Evolutionary conservation across 1,284 basidiomycete species (phyloP).

Genomic region (Ganoderma sinense): DNA sequence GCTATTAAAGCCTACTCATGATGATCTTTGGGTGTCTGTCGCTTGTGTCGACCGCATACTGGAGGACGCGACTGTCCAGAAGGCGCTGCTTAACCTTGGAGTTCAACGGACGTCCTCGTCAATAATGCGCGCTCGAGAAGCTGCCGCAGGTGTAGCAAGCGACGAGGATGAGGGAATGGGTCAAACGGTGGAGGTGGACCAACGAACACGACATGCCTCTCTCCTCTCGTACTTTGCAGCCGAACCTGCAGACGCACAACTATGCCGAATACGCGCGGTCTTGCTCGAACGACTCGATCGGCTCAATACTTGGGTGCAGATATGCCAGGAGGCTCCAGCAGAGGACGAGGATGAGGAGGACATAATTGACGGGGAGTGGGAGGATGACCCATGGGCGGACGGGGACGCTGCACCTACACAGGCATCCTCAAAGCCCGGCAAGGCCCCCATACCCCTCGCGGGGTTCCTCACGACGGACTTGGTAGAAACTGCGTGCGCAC

Average conservation of each 20-base stretch:
- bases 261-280: constrained; percentile 67
- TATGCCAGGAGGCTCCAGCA: constrained; percentile 52
- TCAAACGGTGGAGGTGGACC: constrained; percentile 11
- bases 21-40: constrained; percentile 78
- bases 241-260: constrained; percentile 62
- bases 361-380: constrained; percentile 64
- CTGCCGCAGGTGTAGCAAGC: constrained; percentile 32
- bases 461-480: constrained; percentile 71
- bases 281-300: constrained; percentile 71
- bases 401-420: constrained; percentile 37
- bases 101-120: constrained; percentile 62
- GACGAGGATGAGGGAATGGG: constrained; percentile 36
- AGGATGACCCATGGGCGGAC: constrained; percentile 86
- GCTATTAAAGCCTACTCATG: constrained; percentile 57
- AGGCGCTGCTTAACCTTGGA: constrained; percentile 66
- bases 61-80: constrained; percentile 62
- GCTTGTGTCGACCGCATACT: constrained; percentile 76
- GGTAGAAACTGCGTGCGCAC: constrained; percentile 62
- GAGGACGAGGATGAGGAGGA: constrained; percentile 33
- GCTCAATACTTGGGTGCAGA: constrained; percentile 71
- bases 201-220: constrained; percentile 34
- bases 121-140: constrained; percentile 54
- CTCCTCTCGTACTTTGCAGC: constrained; percentile 60
- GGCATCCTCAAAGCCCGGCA: constrained; percentile 29
- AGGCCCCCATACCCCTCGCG: constrained; percentile 61